A percentile compares a stretch with the other conserved stretches of the same genome.
Evolutionary conservation across 768 basidiomycete genomes (phyloP).

Genomic region (Leccinum arenicola): DNA sequence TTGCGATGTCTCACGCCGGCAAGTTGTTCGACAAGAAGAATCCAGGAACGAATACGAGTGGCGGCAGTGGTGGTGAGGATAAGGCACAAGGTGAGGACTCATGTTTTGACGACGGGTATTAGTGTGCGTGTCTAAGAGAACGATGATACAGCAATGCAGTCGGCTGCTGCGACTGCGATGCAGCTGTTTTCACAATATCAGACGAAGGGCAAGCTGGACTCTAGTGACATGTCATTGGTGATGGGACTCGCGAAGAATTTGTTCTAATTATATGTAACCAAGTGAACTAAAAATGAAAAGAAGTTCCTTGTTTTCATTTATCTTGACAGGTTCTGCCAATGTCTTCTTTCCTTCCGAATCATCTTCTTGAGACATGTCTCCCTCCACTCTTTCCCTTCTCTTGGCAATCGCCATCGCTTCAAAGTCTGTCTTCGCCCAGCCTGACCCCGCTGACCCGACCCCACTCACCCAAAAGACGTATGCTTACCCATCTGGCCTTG

Average conservation of each 20-base stretch:
- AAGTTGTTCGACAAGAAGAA: slow-evolving; percentile 34
- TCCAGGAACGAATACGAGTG: slow-evolving; percentile 9
- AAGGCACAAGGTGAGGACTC: slow-evolving; percentile 27
- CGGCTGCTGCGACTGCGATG: slow-evolving; percentile 31
- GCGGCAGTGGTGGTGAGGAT: not conserved
- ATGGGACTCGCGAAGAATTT: slow-evolving; percentile 27
- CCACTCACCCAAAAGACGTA: slow-evolving; percentile 47
- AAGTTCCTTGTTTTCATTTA: no score
- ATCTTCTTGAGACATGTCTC: slow-evolving; percentile 40
- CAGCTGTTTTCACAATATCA: slow-evolving; percentile 25
- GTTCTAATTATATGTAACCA: not conserved
- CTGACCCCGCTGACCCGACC: slow-evolving; percentile 42
- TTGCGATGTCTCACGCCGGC: slow-evolving; percentile 33
- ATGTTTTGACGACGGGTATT: not conserved
- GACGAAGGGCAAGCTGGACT: slow-evolving; percentile 24
- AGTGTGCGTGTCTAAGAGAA: not conserved
- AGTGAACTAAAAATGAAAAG: not conserved
- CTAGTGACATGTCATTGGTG: slow-evolving; percentile 28
- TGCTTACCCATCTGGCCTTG: slow-evolving; percentile 42
- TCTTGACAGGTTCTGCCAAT: no score
- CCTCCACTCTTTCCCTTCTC: slow-evolving; percentile 44
- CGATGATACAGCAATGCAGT: slow-evolving; percentile 27
- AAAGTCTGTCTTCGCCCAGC: slow-evolving; percentile 28
- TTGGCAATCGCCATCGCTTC: slow-evolving; percentile 32
- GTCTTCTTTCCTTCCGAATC: no score